Evolutionary conservation across 1,139 yeast genomes (phyloP).

Genomic region (Pichia sp.): DNA sequence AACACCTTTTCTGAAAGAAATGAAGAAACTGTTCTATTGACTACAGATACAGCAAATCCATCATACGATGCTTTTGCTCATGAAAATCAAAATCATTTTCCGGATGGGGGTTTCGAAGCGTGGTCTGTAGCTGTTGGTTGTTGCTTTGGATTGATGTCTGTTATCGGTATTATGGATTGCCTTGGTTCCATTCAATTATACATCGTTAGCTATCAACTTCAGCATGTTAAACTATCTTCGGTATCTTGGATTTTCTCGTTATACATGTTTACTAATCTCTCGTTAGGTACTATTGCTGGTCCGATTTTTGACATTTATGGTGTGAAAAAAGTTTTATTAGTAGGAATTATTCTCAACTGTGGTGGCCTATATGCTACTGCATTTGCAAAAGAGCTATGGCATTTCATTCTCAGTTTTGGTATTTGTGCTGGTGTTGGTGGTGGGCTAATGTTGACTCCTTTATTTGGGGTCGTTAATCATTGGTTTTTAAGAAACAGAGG

Average conservation of each 20-base stretch:
- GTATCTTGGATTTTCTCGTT: conserved; percentile 64
- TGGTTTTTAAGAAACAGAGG: conserved; percentile 55
- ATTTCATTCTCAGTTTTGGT: conserved; percentile 52
- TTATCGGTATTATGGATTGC: conserved; percentile 58
- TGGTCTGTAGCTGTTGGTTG: conserved; percentile 53
- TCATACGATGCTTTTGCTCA: conserved; percentile 18
- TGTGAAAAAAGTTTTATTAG: conserved; percentile 35
- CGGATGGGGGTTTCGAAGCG: conserved; percentile 53
- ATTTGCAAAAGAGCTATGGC: conserved; percentile 41
- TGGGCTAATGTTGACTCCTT: conserved; percentile 48
- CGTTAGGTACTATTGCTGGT: conserved; percentile 51
- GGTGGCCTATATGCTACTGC: conserved; percentile 49
- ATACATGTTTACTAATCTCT: conserved; percentile 44
- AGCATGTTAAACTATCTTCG: conserved; percentile 36
- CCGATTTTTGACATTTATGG: conserved; percentile 60
- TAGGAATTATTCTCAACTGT: conserved; percentile 40
- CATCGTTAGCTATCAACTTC: conserved; percentile 46
- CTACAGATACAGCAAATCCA: background rate
- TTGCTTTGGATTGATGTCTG: conserved; percentile 52
- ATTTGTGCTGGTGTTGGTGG: conserved; percentile 49
- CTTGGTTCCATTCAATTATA: conserved; percentile 62
- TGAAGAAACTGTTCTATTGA: too few relatives aligned
- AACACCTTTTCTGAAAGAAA: too few relatives aligned
- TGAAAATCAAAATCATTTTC: conserved; percentile 31
- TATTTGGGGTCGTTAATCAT: conserved; percentile 52